phyloP scores from a whole-genome alignment of 2,329 filamentous ascomycete genomes.

The Incumbomyces lentus region DNA sequence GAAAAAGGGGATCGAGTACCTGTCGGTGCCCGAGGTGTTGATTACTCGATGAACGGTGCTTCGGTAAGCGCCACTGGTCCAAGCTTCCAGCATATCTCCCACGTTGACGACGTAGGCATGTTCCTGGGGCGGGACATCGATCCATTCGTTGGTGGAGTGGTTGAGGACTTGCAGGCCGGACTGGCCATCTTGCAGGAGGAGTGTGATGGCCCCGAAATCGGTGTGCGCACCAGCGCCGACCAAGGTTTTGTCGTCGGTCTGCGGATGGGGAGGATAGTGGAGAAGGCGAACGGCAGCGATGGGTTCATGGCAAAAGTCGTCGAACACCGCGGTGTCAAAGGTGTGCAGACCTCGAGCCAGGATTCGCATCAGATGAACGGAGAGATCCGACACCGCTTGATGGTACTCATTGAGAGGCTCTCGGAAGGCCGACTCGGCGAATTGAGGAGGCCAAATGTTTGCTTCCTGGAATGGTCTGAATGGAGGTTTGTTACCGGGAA shows the following conservation, averaged over 20 bases:
- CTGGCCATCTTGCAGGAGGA: slow-evolving; percentile 23
- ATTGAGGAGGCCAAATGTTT: slow-evolving; percentile 12
- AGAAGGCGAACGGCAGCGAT: slow-evolving; percentile 22
- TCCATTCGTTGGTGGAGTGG: slow-evolving; percentile 18
- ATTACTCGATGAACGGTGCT: slow-evolving; percentile 25
- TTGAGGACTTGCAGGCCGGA: slow-evolving; percentile 24
- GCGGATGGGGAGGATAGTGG: slow-evolving; percentile 23
- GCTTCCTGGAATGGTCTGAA: slow-evolving; percentile 19
- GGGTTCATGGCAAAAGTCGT: slow-evolving; percentile 21
- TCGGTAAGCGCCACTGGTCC: slow-evolving; percentile 23
- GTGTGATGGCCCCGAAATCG: slow-evolving; percentile 25
- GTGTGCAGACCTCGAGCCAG: slow-evolving; percentile 15
- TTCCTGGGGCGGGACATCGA: slow-evolving; percentile 19
- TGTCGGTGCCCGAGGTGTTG: slow-evolving; percentile 20
- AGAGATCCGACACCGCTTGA: slow-evolving; percentile 14
- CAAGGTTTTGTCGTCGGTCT: slow-evolving; percentile 19
- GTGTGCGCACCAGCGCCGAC: slow-evolving; percentile 24
- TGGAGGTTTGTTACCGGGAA: slow-evolving; percentile 13
- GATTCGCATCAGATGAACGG: slow-evolving; percentile 15
- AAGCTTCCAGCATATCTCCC: slow-evolving; percentile 24
- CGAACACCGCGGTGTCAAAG: slow-evolving; percentile 14
- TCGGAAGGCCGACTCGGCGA: slow-evolving; percentile 9
- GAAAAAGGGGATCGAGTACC: slow-evolving; percentile 24
- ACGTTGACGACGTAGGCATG: slow-evolving; percentile 24
- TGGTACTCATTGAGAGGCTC: slow-evolving; percentile 12